Evolutionary conservation across 2,329 filamentous ascomycete genomes (phyloP), one percentile per base, ranked within the genome.

Genomic region (Lojkania enalia): DNA sequence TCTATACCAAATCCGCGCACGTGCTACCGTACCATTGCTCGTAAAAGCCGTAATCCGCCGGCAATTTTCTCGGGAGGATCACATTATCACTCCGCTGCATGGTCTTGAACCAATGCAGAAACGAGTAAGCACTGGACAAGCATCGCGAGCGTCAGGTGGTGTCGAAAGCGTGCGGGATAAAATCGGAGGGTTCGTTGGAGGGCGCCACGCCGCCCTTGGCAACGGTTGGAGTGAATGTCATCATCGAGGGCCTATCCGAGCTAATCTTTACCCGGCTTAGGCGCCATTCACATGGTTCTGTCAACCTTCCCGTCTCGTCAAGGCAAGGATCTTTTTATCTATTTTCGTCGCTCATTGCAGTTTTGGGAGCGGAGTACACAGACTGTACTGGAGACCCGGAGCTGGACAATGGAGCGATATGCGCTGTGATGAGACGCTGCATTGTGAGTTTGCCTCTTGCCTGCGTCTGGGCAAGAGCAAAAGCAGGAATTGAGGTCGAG

Each of bases 201-300:
- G 15, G 15, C 9, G 23, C 19, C 23, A 27, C 38, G 38, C 38
- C 38, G 38, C 23, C 23, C 38, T 31, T 41, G 36, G 36, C 27
- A 41, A 11, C 23, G 12, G 23, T 19, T n/a, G 18, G 15, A 5
- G 38, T 31, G 36, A 39, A 39, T 39, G 36, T 39, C 19, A n/a
- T 9, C 15, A 18, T 18, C 12, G 14, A 18, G 35, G 35, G 7
- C 7, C 9, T 21, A 36, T 36, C 33, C 16, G 21, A 21, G 14
- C 19, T 9, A 21, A 36, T 6, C 33, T 21, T 20, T 9, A 36
- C 16, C 5, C 14, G 33, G 33, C 6, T 6, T 33, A 33, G 30
- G 7, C 11, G 11, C 11, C 30, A 9, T 27, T 27, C 23, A 27
- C 23, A 27, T 27, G 23, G n/a, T n/a, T 27, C 7, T n/a, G 7